These are phyloP conservation scores for Daldinia concentrica DNA, from an alignment of 495 filamentous ascomycete genomes.

Conservation along the genomic window DNA sequence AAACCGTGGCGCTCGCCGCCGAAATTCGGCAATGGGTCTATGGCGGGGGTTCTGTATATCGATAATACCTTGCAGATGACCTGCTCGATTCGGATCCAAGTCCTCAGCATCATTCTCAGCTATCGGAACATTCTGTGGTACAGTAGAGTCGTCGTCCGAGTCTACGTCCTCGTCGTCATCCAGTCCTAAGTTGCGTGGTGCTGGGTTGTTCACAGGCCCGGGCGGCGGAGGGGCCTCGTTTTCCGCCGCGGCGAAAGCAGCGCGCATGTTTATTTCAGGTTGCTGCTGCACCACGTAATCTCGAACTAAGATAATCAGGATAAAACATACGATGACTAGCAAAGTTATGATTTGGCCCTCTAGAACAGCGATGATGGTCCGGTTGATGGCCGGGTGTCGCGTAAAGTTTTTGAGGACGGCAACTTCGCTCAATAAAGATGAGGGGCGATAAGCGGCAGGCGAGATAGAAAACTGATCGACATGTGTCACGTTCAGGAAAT, in stretches of 20 bases:
- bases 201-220: constrained; percentile 35
- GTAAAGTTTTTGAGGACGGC: constrained; percentile 78
- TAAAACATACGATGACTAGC: constrained; percentile 88
- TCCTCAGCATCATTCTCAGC: constrained; percentile 19
- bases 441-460: constrained; percentile 15
- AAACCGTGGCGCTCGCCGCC: constrained; percentile 11
- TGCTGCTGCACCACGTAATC: constrained; percentile 99
- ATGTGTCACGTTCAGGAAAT: constrained; percentile 33
- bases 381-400: constrained; percentile 75
- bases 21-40: constrained; percentile 38
- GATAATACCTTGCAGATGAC: constrained; percentile 19
- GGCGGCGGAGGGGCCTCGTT: constrained; percentile 55
- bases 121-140: neutral
- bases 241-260: constrained; percentile 61
- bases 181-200: constrained; percentile 11
- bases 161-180: constrained; percentile 36
- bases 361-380: constrained; percentile 79
- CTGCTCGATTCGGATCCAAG: constrained; percentile 9
- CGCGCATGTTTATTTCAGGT: constrained; percentile 74
- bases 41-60: constrained; percentile 27
- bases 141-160: constrained; percentile 22
- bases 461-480: constrained; percentile 30
- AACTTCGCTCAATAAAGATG: constrained; percentile 75
- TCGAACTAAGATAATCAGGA: constrained; percentile 92
- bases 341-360: constrained; percentile 95